Evolutionary conservation across 345 rosid genomes (phyloP).

Genomic region (Laguncularia racemosa): DNA sequence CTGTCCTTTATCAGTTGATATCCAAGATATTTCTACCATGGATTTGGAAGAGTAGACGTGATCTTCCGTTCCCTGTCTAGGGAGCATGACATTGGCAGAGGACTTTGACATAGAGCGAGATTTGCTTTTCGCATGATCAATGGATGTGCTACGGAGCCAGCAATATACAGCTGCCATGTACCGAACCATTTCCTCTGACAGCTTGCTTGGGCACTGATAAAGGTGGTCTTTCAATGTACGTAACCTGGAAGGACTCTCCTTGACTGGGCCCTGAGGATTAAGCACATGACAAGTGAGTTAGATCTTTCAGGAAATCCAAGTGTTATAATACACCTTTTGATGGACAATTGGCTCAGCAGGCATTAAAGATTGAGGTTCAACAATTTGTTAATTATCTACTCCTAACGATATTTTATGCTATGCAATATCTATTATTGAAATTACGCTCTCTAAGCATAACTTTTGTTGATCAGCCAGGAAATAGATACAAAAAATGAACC

Average conservation of each 20-base stretch:
- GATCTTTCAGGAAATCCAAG: neutral
- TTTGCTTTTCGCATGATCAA: constrained; percentile 28
- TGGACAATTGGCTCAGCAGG: neutral
- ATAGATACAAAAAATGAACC: too few relatives aligned
- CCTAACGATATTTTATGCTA: too few relatives aligned
- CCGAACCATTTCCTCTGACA: constrained; percentile 90
- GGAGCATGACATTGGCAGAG: constrained; percentile 55
- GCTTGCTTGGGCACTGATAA: constrained; percentile 72
- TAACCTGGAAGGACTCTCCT: constrained; percentile 30
- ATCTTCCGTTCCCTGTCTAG: constrained; percentile 37
- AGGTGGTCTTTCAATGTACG: constrained; percentile 76
- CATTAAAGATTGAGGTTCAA: too few relatives aligned
- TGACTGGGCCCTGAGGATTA: constrained; percentile 2
- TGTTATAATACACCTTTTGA: neutral
- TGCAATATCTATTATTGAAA: too few relatives aligned
- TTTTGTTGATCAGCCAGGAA: too few relatives aligned
- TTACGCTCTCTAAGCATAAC: too few relatives aligned
- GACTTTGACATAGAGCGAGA: constrained; percentile 57
- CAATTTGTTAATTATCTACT: neutral
- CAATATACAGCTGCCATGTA: constrained; percentile 83
- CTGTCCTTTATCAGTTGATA: constrained; percentile 55
- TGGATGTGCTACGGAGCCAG: constrained; percentile 56
- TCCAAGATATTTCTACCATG: constrained; percentile 60
- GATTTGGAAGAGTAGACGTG: constrained; percentile 67
- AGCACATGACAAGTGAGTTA: neutral